Evolutionary conservation across 2,329 filamentous ascomycete genomes (phyloP).

Genomic region (Ploettnerulaceae sp.): DNA sequence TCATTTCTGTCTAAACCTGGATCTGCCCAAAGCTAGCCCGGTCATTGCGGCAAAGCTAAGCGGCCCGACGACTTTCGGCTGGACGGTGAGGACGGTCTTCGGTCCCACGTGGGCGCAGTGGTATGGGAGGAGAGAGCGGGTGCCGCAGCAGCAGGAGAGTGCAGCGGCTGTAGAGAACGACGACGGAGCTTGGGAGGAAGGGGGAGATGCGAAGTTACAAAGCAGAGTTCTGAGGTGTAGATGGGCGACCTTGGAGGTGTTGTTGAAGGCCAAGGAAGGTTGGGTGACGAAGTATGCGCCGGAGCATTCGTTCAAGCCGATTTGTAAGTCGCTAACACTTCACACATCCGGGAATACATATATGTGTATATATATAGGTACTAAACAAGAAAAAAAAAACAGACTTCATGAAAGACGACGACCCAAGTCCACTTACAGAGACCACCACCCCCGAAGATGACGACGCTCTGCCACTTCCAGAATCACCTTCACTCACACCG

Average conservation of each 20-base stretch:
- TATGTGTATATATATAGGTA: too few relatives aligned
- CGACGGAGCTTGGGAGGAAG: slow-evolving; percentile 6
- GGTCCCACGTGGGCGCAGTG: slow-evolving; percentile 26
- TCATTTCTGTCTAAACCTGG: slow-evolving; percentile 28
- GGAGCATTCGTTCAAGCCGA: slow-evolving; percentile 9
- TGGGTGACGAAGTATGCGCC: slow-evolving; percentile 22
- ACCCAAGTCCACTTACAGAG: too few relatives aligned
- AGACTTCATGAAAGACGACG: too few relatives aligned
- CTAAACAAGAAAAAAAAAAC: too few relatives aligned
- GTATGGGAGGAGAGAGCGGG: slow-evolving; percentile 6
- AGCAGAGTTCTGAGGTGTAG: slow-evolving; percentile 24
- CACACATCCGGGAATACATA: neutral
- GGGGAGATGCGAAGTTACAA: slow-evolving; percentile 6
- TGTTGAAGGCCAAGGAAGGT: slow-evolving; percentile 25
- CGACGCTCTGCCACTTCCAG: neutral
- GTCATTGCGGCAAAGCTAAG: slow-evolving; percentile 31
- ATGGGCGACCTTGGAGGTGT: slow-evolving; percentile 27
- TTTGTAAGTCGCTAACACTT: slow-evolving; percentile 14
- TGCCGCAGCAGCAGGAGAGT: too few relatives aligned
- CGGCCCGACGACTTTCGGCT: slow-evolving; percentile 24
- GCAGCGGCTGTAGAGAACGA: neutral
- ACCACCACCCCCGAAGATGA: neutral
- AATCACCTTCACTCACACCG: slow-evolving; percentile 2
- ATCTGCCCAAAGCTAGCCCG: slow-evolving; percentile 30
- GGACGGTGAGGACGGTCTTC: slow-evolving; percentile 28